phyloP scores from a whole-genome alignment of 495 filamentous ascomycete genomes.

The Glarea lozoyensis region DNA sequence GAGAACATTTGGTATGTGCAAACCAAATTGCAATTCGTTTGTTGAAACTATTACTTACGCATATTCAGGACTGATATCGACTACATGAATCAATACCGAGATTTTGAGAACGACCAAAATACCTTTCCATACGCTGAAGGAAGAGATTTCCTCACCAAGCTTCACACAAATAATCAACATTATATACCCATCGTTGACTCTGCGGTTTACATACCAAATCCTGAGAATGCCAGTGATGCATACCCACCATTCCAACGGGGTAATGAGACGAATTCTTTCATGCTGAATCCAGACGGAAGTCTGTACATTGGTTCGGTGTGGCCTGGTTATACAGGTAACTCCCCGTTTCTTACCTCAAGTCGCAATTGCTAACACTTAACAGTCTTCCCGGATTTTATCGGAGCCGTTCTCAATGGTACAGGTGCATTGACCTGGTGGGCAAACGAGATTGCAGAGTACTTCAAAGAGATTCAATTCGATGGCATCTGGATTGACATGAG shows the following conservation, averaged over 20 bases:
- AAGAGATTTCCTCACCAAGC: constrained; percentile 50
- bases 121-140: constrained; percentile 57
- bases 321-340: constrained; percentile 86
- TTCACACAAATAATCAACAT: constrained; percentile 62
- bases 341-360: too few relatives aligned
- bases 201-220: constrained; percentile 71
- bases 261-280: constrained; percentile 52
- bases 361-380: too few relatives aligned
- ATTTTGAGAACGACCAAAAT: constrained; percentile 68
- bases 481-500: constrained; percentile 90
- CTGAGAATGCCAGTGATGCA: constrained; percentile 58
- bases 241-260: constrained; percentile 64
- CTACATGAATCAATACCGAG: constrained; percentile 59
- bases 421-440: constrained; percentile 62
- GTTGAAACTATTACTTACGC: neutral
- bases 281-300: constrained; percentile 60
- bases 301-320: constrained; percentile 74
- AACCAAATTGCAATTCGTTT: neutral
- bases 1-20: constrained; percentile 62
- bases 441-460: constrained; percentile 53
- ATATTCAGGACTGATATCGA: constrained; percentile 69
- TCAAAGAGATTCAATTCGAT: constrained; percentile 60
- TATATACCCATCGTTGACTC: constrained; percentile 82
- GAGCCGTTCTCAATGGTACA: constrained; percentile 50
- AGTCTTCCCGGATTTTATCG: constrained; percentile 54